Base-by-base conservation (phyloP, 1,139 yeast genomes). In the Hyphopichia buzzinii region DNA sequence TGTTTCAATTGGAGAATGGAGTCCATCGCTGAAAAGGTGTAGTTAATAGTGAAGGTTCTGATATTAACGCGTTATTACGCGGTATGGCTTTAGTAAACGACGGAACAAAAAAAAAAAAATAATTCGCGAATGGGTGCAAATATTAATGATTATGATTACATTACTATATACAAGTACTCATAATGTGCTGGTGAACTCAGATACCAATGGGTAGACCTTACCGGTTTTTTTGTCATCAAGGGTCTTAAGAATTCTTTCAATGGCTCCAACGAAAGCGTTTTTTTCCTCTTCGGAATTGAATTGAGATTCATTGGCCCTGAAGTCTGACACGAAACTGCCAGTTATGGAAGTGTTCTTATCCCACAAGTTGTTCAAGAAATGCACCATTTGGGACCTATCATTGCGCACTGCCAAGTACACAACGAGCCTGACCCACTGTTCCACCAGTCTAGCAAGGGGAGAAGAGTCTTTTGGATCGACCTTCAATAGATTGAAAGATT, bases 301-400 rank as follows among this genome's bases (percentile, higher is more conserved):
- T 17, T 37, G 30, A 11, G 36, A 31, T 42, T 46, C 14, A 42
- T 48, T 51, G 19, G 41, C 45, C 8, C 36, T 36, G 32, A 51
- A 59, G 32, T 54, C 59, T 4, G 45, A 42, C 7, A 57, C 26
- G 36, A 67, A 62, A 1, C 63, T 50, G 8, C 59, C 52, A 4
- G 59, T 49, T 5, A 48, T 44, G 1, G 52, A 32, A 3, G 55
- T 36, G 4, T 60, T 39, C 8, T 39, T 43, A 17, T 44, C 36
- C 73, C 73, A 68, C 40, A 60, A 59, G 30, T 53, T 48, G 29
- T 54, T 46, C 31, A 69, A 50, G 38, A 70, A 68, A 14, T 54
- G 49, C n/a, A 55, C 42, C 22, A 54, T 54, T n/a, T 68, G 64
- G 2, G 44, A 37, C 15, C 40, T 34, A 40, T 65, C 57, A 31